Base-by-base conservation (phyloP, 2,329 filamentous ascomycete species). In the Monosporascus sp. region DNA sequence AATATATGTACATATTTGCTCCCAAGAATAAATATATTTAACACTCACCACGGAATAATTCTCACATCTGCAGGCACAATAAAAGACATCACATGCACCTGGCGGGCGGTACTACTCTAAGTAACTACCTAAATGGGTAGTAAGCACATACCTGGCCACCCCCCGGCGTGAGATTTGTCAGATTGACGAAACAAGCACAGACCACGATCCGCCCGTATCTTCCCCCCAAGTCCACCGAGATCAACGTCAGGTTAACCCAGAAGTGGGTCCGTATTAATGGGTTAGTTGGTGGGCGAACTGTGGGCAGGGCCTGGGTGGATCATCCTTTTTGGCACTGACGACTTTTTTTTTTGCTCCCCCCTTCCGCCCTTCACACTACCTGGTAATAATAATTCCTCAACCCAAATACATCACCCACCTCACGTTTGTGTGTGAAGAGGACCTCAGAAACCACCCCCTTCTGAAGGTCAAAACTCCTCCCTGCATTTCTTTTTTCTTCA, bases 301-400 rank as follows among this genome's bases (percentile, higher is more conserved):
- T 46, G 26, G 11, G 38, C 19, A 20, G 7, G 43, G 11, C 17
- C 3, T 7, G 17, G 43, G 43, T 16, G 24, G 43, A 46, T 24
- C 43, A 20, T 26, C 24, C 31, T 26, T 46, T 46, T 46, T 44
- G 5, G 9, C 24, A 31, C 17, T 27, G 43, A 26, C 43, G 24
- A 46, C 43, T 46, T 46, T 46, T 46, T 43, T 44, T 46, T 46
- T 19, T 46, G 43, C 43, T 46, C 43, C 43, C 43, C 43, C 43
- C 43, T 46, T 46, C 43, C 43, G 43, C 43, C 16, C 43, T 17
- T 46, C 43, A 27, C 43, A 46, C 43, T 27, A 31, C 27, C 27
- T 11, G 2, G 27, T 31, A 46, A 46, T 46, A 46, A 46, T 46
- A 46, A 26, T 46, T 46, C 43, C 24, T 46, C 24, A 46, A 11